Percentiles rank a stretch among this genome's conserved stretches.
Evolutionary conservation across 179 eudicot genomes (phyloP).

Genomic region (Pouteria campechiana): DNA sequence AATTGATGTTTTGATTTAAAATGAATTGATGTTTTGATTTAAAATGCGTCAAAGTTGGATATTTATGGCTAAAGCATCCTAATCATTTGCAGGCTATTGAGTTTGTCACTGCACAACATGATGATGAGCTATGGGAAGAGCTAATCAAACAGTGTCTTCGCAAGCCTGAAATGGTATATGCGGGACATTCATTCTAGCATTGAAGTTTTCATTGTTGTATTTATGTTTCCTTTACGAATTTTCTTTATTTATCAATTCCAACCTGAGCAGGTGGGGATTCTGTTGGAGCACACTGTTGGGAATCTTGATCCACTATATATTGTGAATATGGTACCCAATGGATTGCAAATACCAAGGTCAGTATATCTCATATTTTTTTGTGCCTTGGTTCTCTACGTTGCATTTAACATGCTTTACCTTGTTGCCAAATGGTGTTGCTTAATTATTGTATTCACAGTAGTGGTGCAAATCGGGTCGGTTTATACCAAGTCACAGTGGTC

Average conservation of each 20-base stretch:
- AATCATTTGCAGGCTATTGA: constrained; percentile 74
- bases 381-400: neutral
- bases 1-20: constrained; percentile 1
- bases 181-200: neutral
- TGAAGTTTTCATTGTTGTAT: neutral
- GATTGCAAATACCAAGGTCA: constrained; percentile 92
- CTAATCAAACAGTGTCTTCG: constrained; percentile 69
- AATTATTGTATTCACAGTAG: too few species aligned
- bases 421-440: too few species aligned
- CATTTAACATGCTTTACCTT: too few species aligned
- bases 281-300: constrained; percentile 96
- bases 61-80: neutral
- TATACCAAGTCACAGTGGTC: too few species aligned
- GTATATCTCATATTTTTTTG: constrained; percentile 9
- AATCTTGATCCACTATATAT: constrained; percentile 93
- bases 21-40: neutral
- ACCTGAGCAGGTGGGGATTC: constrained; percentile 73
- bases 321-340: constrained; percentile 91
- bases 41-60: neutral
- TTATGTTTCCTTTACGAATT: neutral
- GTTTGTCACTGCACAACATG: constrained; percentile 89
- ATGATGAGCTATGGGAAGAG: constrained; percentile 97
- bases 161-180: constrained; percentile 89
- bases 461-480: too few species aligned
- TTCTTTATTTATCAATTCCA: neutral